phyloP scores from a whole-genome alignment of 495 filamentous ascomycete genomes.

The Ramalina peruviana region DNA sequence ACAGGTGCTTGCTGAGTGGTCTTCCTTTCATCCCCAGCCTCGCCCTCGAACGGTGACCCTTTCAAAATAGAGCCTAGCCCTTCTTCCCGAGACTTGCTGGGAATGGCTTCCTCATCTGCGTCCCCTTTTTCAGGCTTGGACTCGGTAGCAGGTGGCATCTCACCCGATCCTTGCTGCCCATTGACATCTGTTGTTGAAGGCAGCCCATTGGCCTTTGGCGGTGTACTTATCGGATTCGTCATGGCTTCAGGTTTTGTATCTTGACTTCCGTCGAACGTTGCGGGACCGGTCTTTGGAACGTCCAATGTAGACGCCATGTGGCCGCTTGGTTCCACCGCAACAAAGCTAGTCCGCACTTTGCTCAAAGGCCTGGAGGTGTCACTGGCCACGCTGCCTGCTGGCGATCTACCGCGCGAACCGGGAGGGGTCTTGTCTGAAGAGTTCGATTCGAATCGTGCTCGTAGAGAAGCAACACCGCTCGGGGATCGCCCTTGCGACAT shows the following conservation, averaged over 20 bases:
- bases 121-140: background rate
- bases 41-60: constrained; percentile 16
- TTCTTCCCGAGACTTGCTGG: background rate
- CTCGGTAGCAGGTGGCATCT: background rate
- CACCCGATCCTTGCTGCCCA: background rate
- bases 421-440: constrained; percentile 32
- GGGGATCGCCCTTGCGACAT: constrained; percentile 35
- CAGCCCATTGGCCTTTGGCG: background rate
- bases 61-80: constrained; percentile 16
- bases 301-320: constrained; percentile 1
- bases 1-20: background rate
- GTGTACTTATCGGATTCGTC: background rate
- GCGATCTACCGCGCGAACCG: constrained; percentile 62
- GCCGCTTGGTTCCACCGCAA: constrained; percentile 55
- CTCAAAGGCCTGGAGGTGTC: constrained; percentile 44
- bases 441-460: constrained; percentile 73
- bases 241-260: background rate
- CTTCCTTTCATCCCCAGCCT: background rate
- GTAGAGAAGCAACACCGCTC: constrained; percentile 54
- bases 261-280: background rate
- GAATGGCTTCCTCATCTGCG: too few relatives aligned
- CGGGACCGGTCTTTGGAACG: background rate
- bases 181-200: background rate
- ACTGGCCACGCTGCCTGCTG: constrained; percentile 28
- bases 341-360: constrained; percentile 73